These are phyloP conservation scores for Colletotrichum sp. DNA, from an alignment of 2,329 filamentous ascomycete species.

Conservation along the genomic window DNA sequence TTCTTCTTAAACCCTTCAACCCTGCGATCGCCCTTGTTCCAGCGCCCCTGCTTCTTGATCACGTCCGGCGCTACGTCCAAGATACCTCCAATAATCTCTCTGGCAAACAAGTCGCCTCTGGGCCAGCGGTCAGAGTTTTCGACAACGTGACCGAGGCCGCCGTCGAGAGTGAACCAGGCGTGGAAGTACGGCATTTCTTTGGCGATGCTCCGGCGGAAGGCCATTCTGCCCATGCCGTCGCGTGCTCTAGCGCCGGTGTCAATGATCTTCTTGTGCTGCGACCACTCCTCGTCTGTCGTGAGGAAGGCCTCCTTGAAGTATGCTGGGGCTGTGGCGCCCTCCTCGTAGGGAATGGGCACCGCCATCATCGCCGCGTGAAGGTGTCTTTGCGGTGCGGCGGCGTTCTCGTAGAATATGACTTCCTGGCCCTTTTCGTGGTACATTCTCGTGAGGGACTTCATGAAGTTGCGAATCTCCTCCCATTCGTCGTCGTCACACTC, in stretches of 20 bases:
- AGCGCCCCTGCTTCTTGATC: conserved; percentile 88
- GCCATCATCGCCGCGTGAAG: conserved; percentile 86
- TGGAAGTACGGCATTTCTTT: conserved; percentile 99
- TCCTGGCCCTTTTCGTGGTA: conserved; percentile 93
- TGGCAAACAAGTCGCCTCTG: conserved; percentile 86
- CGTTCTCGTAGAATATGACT: conserved; percentile 98
- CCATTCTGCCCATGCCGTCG: conserved; percentile 76
- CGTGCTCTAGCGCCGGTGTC: conserved; percentile 74
- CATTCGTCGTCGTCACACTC: conserved; percentile 99
- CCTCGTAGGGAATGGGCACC: conserved; percentile 85
- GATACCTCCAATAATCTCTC: conserved; percentile 93
- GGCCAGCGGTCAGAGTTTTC: conserved; percentile 90
- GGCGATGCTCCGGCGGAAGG: conserved; percentile 82
- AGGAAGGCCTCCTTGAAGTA: conserved; percentile 97
- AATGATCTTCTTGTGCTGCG: conserved; percentile 92
- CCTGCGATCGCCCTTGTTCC: conserved; percentile 73
- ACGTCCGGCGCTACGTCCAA: conserved; percentile 81
- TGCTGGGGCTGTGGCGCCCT: conserved; percentile 90
- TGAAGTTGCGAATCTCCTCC: conserved; percentile 99
- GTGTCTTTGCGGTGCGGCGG: conserved; percentile 78
- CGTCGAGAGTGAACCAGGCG: conserved; percentile 92
- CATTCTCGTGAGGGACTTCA: conserved; percentile 93
- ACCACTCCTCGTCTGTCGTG: conserved; percentile 88
- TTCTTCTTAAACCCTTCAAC: conserved; percentile 80
- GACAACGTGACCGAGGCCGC: conserved; percentile 89